A percentile compares a stretch with the other conserved stretches of the same genome.
phyloP scores from a whole-genome alignment of 1,139 yeast species.

The Pichiaceae sp. region DNA sequence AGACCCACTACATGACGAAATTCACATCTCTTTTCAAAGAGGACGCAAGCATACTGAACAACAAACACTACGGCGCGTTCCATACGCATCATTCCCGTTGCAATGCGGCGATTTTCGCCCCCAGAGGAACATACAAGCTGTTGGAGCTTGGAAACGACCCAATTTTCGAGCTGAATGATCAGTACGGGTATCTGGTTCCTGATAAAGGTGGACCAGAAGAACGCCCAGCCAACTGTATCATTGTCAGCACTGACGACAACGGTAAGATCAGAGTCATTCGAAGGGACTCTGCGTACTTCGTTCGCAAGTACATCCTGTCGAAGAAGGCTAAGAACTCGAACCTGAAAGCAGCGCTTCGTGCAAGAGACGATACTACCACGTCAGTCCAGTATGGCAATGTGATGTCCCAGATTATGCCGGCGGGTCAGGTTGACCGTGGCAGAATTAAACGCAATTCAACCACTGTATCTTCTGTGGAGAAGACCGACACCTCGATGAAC shows the following conservation, averaged over 20 bases:
- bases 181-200: conserved; percentile 14
- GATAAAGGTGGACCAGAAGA: conserved; percentile 2
- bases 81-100: conserved; percentile 72
- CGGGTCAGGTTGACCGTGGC: no score
- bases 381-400: no score
- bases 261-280: conserved; percentile 75
- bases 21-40: conserved; percentile 20
- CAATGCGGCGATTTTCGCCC: conserved; percentile 75
- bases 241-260: conserved; percentile 68
- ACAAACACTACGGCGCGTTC: conserved; percentile 53
- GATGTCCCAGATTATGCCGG: no score
- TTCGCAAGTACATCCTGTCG: conserved; percentile 21
- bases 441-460: no score
- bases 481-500: no score
- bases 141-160: conserved; percentile 71
- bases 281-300: conserved; percentile 57
- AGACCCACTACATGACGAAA: conserved; percentile 12
- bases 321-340: conserved; percentile 3
- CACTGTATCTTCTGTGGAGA: no score
- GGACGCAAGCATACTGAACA: conserved; percentile 28
- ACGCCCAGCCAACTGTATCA: conserved; percentile 36
- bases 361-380: no score
- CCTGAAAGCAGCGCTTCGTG: background rate
- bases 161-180: conserved; percentile 52
- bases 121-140: conserved; percentile 56